These are phyloP conservation scores for Phylloporus sp. DNA, from an alignment of 768 basidiomycete genomes.

Conservation along the genomic window DNA sequence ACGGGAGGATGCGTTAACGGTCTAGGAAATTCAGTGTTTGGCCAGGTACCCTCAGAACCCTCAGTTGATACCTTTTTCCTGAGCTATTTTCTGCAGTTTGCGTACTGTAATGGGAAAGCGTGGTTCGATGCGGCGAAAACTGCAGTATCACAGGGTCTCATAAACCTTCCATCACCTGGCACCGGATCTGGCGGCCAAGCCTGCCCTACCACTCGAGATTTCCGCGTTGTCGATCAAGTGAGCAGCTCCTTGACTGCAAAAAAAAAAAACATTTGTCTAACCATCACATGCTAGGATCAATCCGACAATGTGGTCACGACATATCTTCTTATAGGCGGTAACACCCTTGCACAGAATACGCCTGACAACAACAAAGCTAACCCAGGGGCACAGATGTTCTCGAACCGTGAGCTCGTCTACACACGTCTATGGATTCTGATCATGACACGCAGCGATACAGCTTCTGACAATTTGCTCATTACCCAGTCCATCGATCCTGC, in stretches of 20 bases:
- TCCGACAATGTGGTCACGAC: conserved; percentile 27
- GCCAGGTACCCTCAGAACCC: conserved; percentile 14
- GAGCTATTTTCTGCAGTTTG: conserved; percentile 13
- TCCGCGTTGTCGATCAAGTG: conserved; percentile 26
- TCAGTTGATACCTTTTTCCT: not conserved
- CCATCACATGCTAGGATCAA: conserved; percentile 17
- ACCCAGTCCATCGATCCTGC: conserved; percentile 25
- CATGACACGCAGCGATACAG: conserved; percentile 4
- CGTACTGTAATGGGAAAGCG: conserved; percentile 21
- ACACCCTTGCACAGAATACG: conserved; percentile 27
- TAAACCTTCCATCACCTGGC: conserved; percentile 19
- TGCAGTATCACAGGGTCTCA: conserved; percentile 18
- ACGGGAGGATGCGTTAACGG: conserved; percentile 24
- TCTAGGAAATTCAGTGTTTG: conserved; percentile 18
- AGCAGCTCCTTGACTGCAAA: not conserved
- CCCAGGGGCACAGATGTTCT: conserved; percentile 18
- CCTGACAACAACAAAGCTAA: conserved; percentile 23
- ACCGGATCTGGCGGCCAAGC: conserved; percentile 17
- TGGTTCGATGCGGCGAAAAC: conserved; percentile 21
- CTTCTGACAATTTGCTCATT: conserved; percentile 25
- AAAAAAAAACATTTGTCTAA: not conserved
- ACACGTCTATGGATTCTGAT: not conserved
- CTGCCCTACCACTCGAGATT: conserved; percentile 26
- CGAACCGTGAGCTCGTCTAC: conserved; percentile 16
- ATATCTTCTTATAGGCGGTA: conserved; percentile 19